A percentile compares a stretch with the other conserved stretches of the same genome.
phyloP scores from a whole-genome alignment of 306 rosid genomes.

The Castanopsis chinensis region DNA sequence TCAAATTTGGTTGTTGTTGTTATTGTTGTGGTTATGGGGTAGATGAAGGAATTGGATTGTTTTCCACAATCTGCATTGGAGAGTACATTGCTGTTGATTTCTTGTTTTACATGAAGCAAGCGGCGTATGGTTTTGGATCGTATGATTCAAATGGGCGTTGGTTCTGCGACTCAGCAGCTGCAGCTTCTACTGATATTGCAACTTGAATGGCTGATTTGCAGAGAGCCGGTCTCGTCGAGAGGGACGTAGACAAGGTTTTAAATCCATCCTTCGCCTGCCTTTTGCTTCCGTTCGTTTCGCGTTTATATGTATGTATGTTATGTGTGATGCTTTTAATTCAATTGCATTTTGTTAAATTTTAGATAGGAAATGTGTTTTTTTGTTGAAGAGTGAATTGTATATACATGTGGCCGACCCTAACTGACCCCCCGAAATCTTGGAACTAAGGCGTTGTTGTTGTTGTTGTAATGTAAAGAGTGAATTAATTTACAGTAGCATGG shows the following conservation, averaged over 20 bases:
- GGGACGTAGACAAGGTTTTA: conserved; percentile 84
- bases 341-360: no score
- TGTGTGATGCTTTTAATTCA: background rate
- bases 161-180: conserved; percentile 40
- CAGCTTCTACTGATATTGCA: conserved; percentile 36
- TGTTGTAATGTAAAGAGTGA: no score
- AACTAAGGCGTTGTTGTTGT: no score
- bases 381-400: no score
- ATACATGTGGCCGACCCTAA: no score
- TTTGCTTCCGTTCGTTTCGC: no score
- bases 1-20: conserved; percentile 15
- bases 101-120: conserved; percentile 58
- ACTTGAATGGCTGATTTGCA: conserved; percentile 95
- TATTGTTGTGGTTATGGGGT: conserved; percentile 43
- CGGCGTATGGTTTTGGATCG: conserved; percentile 36
- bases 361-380: no score
- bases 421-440: no score
- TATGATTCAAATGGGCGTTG: conserved; percentile 70
- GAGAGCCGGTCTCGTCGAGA: conserved; percentile 53
- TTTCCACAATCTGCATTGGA: conserved; percentile 24
- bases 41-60: conserved; percentile 17
- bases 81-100: conserved; percentile 1
- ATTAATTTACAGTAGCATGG: no score
- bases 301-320: no score
- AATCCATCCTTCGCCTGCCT: no score